These are phyloP conservation scores for Diaporthe eres DNA, from an alignment of 2,329 filamentous ascomycete genomes.

Conservation along the genomic window DNA sequence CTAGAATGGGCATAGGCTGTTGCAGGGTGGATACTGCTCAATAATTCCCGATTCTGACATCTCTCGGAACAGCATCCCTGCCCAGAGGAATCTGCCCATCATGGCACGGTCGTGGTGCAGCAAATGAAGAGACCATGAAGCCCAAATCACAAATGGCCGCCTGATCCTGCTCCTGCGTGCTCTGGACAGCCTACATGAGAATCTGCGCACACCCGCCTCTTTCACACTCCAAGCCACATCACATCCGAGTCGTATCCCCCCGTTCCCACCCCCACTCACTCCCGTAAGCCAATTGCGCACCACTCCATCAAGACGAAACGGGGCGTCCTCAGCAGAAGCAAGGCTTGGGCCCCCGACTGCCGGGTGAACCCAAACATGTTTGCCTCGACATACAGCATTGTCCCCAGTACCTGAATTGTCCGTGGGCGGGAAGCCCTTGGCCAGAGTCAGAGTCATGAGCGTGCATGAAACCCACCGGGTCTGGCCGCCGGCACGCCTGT, in stretches of 20 bases:
- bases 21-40: conserved; percentile 22
- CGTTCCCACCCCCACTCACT: background rate
- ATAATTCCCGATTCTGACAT: conserved; percentile 21
- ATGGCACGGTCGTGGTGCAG: conserved; percentile 18
- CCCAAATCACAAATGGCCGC: background rate
- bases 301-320: conserved; percentile 31
- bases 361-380: conserved; percentile 17
- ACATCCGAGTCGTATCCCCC: background rate
- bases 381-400: background rate
- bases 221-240: conserved; percentile 14
- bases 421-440: background rate
- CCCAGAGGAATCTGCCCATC: conserved; percentile 25
- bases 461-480: conserved; percentile 4
- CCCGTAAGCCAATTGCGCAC: conserved; percentile 22
- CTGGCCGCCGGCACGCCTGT: conserved; percentile 11
- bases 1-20: background rate
- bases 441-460: conserved; percentile 8
- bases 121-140: conserved; percentile 27
- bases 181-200: background rate
- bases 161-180: background rate
- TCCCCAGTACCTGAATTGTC: background rate
- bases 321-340: conserved; percentile 27
- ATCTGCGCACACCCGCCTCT: conserved; percentile 23
- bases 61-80: conserved; percentile 19
- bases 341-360: background rate